Percentiles rank a stretch among this genome's conserved stretches.
Evolutionary conservation across 352 stramenopile genomes (phyloP).

Genomic region (Blastocystis hominis): DNA sequence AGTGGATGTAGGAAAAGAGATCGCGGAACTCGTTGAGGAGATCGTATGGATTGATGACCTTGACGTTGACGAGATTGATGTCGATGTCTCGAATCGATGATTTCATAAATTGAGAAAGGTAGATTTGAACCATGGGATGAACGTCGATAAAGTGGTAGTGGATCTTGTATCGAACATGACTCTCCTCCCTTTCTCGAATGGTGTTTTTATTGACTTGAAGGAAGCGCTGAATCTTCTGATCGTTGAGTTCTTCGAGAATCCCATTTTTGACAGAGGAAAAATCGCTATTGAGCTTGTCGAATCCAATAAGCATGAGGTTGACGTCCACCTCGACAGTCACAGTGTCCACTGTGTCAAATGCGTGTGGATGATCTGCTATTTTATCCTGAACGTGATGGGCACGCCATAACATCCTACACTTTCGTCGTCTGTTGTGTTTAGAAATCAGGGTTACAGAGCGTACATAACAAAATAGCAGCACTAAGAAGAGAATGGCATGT

Average conservation of each 20-base stretch:
- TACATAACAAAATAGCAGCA: not conserved
- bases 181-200: conserved; percentile 7
- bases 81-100: not conserved
- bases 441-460: not conserved
- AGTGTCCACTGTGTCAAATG: not conserved
- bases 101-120: conserved; percentile 9
- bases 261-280: not conserved
- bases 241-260: conserved; percentile 15
- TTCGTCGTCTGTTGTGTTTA: no score
- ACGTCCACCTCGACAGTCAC: conserved; percentile 1
- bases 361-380: not conserved
- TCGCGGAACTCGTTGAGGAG: not conserved
- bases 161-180: conserved; percentile 13
- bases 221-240: conserved; percentile 38
- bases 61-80: conserved; percentile 26
- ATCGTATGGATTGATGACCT: conserved; percentile 48
- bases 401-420: no score
- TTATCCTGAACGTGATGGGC: not conserved
- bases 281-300: not conserved
- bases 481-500: not conserved
- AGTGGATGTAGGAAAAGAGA: conserved; percentile 11
- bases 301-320: conserved; percentile 43
- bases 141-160: conserved; percentile 44
- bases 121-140: conserved; percentile 8
- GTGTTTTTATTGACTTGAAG: not conserved